These are phyloP conservation scores for Lasiosphaeria hispida DNA, from an alignment of 495 filamentous ascomycete species.

Conservation along the genomic window DNA sequence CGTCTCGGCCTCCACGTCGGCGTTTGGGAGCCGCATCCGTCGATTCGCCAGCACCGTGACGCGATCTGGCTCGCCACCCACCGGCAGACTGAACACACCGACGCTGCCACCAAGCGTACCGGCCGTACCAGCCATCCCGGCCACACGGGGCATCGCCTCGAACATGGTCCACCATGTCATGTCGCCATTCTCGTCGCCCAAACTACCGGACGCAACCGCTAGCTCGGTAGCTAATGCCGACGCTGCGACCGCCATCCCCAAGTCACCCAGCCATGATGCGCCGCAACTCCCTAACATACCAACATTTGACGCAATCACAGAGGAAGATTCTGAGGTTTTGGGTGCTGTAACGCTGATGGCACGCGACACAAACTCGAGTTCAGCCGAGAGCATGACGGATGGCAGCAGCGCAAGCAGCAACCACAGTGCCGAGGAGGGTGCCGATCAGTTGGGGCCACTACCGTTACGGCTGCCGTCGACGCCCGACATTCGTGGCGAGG, in stretches of 20 bases:
- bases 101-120: not conserved
- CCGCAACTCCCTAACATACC: conserved; percentile 28
- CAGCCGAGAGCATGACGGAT: conserved; percentile 35
- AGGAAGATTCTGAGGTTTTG: conserved; percentile 17
- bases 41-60: conserved; percentile 32
- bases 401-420: conserved; percentile 33
- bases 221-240: conserved; percentile 1
- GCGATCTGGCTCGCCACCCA: conserved; percentile 14
- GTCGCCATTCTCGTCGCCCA: conserved; percentile 21
- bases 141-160: conserved; percentile 25
- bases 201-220: not conserved
- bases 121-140: conserved; percentile 15
- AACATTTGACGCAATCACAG: conserved; percentile 24
- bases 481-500: conserved; percentile 6
- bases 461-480: conserved; percentile 1
- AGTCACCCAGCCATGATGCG: conserved; percentile 6
- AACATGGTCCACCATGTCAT: conserved; percentile 28
- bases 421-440: conserved; percentile 25
- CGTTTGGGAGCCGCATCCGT: conserved; percentile 29
- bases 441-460: not conserved
- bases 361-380: conserved; percentile 20
- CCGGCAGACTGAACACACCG: conserved; percentile 1
- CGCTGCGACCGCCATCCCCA: conserved; percentile 14
- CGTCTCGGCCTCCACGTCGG: conserved; percentile 17
- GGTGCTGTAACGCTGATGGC: conserved; percentile 12